Percentiles rank a stretch among this genome's conserved stretches.
Evolutionary conservation across 1,284 basidiomycete species (phyloP).

Genomic region (Cryptococcus depauperatus): DNA sequence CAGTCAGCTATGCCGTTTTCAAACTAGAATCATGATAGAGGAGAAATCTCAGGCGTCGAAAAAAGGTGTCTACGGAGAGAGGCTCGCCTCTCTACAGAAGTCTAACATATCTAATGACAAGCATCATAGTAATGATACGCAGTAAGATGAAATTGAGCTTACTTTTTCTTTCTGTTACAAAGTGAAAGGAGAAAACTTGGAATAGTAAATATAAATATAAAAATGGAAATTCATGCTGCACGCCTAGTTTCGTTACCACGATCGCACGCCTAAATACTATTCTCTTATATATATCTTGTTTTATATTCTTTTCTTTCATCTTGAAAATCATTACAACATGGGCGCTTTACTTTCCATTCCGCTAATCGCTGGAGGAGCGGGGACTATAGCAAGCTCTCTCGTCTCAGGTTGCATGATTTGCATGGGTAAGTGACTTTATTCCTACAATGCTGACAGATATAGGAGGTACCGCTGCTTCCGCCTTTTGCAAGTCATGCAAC

Average conservation of each 20-base stretch:
- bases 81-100: slow-evolving; percentile 28
- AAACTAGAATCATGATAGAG: not conserved
- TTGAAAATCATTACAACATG: slow-evolving; percentile 53
- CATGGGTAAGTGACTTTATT: slow-evolving; percentile 41
- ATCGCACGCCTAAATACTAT: not conserved
- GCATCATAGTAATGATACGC: slow-evolving; percentile 14
- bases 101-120: slow-evolving; percentile 36
- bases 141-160: no score
- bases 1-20: slow-evolving; percentile 1
- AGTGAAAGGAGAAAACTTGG: no score
- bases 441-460: slow-evolving; percentile 4
- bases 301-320: no score
- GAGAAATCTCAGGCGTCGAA: slow-evolving; percentile 21
- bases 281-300: no score
- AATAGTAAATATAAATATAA: not conserved
- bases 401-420: slow-evolving; percentile 55
- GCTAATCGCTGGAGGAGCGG: slow-evolving; percentile 61
- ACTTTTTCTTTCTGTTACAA: no score
- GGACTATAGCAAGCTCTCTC: slow-evolving; percentile 69
- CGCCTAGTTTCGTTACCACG: not conserved
- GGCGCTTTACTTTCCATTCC: slow-evolving; percentile 79
- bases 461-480: slow-evolving; percentile 60
- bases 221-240: not conserved
- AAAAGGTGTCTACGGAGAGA: slow-evolving; percentile 25
- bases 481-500: slow-evolving; percentile 98